Percentiles rank a stretch among this genome's conserved stretches.
Conservation (phyloP, 2,329 filamentous ascomycete genomes). For the Chaetomium sp. region DNA sequence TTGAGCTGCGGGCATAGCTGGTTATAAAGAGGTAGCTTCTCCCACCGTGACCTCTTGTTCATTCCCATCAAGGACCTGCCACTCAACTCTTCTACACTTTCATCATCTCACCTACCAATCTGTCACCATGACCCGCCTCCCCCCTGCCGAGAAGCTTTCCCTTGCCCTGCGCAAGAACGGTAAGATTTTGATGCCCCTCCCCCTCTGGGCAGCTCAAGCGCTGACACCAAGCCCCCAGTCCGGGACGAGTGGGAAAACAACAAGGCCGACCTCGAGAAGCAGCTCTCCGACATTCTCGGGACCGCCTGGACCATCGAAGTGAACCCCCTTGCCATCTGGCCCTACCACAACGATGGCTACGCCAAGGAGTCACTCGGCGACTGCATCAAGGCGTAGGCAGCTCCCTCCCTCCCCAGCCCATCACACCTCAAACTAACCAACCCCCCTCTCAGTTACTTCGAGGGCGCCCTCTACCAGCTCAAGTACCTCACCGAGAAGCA, state of each 20-base stretch:
- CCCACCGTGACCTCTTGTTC: background rate
- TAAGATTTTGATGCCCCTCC: constrained; percentile 37
- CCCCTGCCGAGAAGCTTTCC: constrained; percentile 53
- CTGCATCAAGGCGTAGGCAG: constrained; percentile 47
- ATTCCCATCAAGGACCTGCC: background rate
- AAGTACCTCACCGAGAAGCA: constrained; percentile 43
- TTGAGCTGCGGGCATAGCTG: background rate
- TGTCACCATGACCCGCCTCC: constrained; percentile 43
- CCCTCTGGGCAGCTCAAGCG: too few species aligned
- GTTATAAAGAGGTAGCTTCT: constrained; percentile 20
- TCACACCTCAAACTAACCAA: background rate
- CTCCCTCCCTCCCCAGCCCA: background rate
- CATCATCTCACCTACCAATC: background rate
- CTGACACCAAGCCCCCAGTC: constrained; percentile 41
- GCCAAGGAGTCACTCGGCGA: constrained; percentile 47
- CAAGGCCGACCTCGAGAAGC: constrained; percentile 47
- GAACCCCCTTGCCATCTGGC: constrained; percentile 50
- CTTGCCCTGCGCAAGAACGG: constrained; percentile 56
- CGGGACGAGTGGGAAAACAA: constrained; percentile 56
- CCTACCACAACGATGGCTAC: constrained; percentile 49
- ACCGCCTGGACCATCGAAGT: constrained; percentile 53
- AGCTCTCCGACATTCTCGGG: constrained; percentile 50
- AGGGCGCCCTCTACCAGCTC: constrained; percentile 46
- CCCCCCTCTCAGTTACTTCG: constrained; percentile 46
- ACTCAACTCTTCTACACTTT: background rate